Conservation (phyloP, 202 grass and related monocot species). For the Dendrocalamus latiflorus region DNA sequence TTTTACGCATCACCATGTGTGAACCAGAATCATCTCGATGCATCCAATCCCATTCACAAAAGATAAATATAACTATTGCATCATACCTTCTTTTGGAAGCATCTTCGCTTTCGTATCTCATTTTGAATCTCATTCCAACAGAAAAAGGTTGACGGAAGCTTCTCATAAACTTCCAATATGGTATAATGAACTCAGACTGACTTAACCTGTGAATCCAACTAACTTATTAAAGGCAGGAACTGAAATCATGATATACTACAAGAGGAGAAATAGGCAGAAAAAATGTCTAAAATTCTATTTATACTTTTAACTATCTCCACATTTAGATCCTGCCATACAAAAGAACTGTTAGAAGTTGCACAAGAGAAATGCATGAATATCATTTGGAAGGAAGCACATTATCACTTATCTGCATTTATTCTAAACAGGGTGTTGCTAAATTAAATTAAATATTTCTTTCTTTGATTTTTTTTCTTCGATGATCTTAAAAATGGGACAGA, state of each 20-base stretch:
- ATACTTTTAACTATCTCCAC: neutral
- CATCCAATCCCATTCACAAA: neutral
- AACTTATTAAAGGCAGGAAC: constrained; percentile 16
- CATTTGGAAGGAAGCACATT: neutral
- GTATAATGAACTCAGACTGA: constrained; percentile 71
- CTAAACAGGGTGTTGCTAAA: neutral
- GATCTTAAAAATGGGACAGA: neutral
- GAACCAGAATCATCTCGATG: neutral
- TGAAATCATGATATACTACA: neutral
- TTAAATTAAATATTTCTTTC: neutral
- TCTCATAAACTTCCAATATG: constrained; percentile 74
- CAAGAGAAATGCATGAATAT: neutral
- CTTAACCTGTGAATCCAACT: constrained; percentile 50
- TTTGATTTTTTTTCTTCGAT: neutral
- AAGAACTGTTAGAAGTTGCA: neutral
- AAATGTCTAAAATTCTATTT: neutral
- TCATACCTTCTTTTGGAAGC: constrained; percentile 65
- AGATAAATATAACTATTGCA: constrained; percentile 9
- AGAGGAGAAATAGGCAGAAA: neutral
- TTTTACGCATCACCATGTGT: neutral
- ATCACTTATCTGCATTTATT: neutral
- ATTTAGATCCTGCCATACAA: neutral
- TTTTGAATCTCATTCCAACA: constrained; percentile 74
- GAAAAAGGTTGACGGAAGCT: constrained; percentile 65
- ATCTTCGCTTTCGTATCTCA: constrained; percentile 76